Evolutionary conservation across 306 rosid species (phyloP).

Genomic region (Corylus americana): DNA sequence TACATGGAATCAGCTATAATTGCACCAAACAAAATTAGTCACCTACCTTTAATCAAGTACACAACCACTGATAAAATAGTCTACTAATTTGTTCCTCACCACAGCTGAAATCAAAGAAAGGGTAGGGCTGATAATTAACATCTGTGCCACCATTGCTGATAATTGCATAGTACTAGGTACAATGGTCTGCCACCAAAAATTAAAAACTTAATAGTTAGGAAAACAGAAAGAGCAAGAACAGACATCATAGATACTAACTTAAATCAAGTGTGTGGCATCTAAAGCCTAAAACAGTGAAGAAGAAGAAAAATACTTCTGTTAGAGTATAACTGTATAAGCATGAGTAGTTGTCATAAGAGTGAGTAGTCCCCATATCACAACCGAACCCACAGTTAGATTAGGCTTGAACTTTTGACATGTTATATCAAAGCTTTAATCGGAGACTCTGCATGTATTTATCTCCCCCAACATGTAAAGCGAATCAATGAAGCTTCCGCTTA

Average conservation of each 20-base stretch:
- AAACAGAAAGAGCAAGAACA: neutral
- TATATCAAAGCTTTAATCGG: too few relatives aligned
- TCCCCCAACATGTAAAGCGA: too few relatives aligned
- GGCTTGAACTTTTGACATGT: too few relatives aligned
- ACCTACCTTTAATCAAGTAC: slow-evolving; percentile 6
- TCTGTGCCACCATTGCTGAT: slow-evolving; percentile 70
- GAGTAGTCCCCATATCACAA: too few relatives aligned
- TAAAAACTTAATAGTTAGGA: neutral
- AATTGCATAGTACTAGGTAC: slow-evolving; percentile 82
- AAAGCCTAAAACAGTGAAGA: neutral
- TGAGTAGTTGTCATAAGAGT: too few relatives aligned
- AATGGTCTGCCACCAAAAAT: slow-evolving; percentile 60
- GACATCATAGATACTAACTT: slow-evolving; percentile 6
- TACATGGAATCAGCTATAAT: slow-evolving; percentile 71
- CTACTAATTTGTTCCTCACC: slow-evolving; percentile 47
- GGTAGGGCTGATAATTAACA: slow-evolving; percentile 73
- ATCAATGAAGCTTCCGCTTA: too few relatives aligned
- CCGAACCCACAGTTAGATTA: too few relatives aligned
- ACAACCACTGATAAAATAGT: slow-evolving; percentile 3
- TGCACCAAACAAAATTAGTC: slow-evolving; percentile 19
- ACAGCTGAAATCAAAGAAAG: slow-evolving; percentile 68
- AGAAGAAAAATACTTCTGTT: too few relatives aligned
- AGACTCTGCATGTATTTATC: too few relatives aligned
- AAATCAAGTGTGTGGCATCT: neutral
- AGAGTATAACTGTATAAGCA: too few relatives aligned